These are phyloP conservation scores for Stentor coeruleus DNA, from an alignment of 73 alveolate genomes.

Conservation along the genomic window DNA sequence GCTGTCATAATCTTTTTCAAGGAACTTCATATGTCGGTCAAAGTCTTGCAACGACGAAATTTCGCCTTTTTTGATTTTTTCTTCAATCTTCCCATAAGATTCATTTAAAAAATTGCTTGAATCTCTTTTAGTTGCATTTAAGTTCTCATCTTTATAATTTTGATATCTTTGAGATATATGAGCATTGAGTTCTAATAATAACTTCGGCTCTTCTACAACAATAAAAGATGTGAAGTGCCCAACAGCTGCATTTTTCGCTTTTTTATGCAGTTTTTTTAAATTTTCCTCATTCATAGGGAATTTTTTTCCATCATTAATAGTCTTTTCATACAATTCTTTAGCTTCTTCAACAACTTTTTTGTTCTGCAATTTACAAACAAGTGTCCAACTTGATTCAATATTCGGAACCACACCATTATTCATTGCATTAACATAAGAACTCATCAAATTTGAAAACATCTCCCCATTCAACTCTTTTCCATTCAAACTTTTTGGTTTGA, in stretches of 20 bases:
- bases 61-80: neutral
- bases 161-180: neutral
- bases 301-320: neutral
- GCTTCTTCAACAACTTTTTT: slow-evolving; percentile 57
- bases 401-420: slow-evolving; percentile 81
- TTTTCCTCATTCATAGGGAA: slow-evolving; percentile 17
- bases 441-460: slow-evolving; percentile 68
- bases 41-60: neutral
- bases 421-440: slow-evolving; percentile 70
- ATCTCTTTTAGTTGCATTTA: neutral
- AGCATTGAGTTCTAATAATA: neutral
- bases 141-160: neutral
- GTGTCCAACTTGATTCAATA: slow-evolving; percentile 62
- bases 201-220: neutral
- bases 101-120: neutral
- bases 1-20: slow-evolving; percentile 14
- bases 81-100: neutral
- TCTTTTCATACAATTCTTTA: slow-evolving; percentile 44
- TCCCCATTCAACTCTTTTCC: slow-evolving; percentile 85
- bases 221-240: slow-evolving; percentile 46
- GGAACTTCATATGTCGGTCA: neutral
- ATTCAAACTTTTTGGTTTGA: slow-evolving; percentile 79
- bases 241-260: slow-evolving; percentile 65
- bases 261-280: slow-evolving; percentile 46
- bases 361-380: slow-evolving; percentile 65